phyloP scores from a whole-genome alignment of 768 basidiomycete genomes.

The Strobilomyces confusus region DNA sequence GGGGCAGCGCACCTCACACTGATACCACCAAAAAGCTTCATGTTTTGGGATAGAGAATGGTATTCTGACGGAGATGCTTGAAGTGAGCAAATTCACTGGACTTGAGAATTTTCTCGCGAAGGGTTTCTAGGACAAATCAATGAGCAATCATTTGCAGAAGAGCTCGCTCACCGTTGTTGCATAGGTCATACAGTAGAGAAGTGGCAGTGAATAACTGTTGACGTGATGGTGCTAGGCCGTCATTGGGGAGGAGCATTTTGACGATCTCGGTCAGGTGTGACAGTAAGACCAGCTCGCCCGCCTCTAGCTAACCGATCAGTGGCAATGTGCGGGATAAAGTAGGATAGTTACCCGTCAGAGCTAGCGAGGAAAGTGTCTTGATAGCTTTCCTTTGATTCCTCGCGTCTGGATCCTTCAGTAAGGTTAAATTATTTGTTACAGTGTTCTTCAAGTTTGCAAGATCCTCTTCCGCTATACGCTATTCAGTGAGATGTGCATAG shows the following conservation, averaged over 20 bases:
- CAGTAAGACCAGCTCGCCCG: not conserved
- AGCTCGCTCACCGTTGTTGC: not conserved
- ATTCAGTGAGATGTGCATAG: not conserved
- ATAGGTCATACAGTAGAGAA: not conserved
- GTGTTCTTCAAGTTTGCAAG: not conserved
- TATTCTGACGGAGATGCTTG: no score
- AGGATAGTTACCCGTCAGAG: no score
- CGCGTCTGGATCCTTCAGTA: not conserved
- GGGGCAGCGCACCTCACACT: no score
- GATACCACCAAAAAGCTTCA: no score
- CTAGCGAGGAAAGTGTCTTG: no score
- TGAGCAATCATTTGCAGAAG: not conserved
- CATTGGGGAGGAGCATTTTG: not conserved
- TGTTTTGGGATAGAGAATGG: no score
- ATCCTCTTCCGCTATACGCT: not conserved
- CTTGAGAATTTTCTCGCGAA: no score
- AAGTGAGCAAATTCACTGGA: no score
- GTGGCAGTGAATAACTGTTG: not conserved
- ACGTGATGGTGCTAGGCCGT: not conserved
- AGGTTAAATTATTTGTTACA: not conserved
- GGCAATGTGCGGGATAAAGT: no score
- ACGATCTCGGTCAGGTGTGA: not conserved
- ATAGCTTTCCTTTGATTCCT: not conserved
- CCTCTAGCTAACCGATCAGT: not conserved
- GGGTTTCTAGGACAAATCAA: no score